Evolutionary conservation across 2,329 filamentous ascomycete genomes (phyloP).

Genomic region (Ophiosphaerella herpotricha): DNA sequence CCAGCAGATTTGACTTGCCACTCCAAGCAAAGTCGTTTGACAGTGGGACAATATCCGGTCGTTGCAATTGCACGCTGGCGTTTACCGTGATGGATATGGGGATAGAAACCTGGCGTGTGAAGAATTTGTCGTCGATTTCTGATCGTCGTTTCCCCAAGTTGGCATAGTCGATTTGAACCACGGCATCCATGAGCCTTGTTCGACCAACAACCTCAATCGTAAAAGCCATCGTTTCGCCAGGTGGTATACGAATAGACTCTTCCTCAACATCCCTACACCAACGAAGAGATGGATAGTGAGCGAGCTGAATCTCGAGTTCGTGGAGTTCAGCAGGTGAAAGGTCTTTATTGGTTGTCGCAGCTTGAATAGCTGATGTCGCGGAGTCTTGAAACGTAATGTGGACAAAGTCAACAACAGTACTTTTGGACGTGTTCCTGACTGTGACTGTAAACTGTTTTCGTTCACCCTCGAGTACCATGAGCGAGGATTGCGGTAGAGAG

Average conservation of each 20-base stretch:
- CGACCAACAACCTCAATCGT: conserved; percentile 86
- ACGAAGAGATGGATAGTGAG: conserved; percentile 67
- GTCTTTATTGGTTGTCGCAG: conserved; percentile 75
- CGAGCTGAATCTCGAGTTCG: conserved; percentile 80
- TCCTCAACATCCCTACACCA: conserved; percentile 56
- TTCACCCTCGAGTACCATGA: conserved; percentile 95
- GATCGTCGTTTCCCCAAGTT: conserved; percentile 72
- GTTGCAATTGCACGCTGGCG: conserved; percentile 79
- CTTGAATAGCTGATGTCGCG: conserved; percentile 75
- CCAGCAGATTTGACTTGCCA: no score
- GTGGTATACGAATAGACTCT: conserved; percentile 61
- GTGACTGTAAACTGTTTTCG: conserved; percentile 76
- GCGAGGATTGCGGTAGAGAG: conserved; percentile 78
- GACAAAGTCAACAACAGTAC: conserved; percentile 78
- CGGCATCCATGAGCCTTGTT: conserved; percentile 77
- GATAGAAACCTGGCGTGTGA: conserved; percentile 80
- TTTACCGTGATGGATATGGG: conserved; percentile 90
- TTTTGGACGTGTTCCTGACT: conserved; percentile 72
- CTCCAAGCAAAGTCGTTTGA: conserved; percentile 64
- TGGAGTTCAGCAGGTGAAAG: conserved; percentile 79
- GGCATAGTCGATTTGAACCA: conserved; percentile 85
- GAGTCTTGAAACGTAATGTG: conserved; percentile 90
- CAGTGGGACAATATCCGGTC: conserved; percentile 79
- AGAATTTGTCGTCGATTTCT: conserved; percentile 73
- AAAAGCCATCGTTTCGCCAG: conserved; percentile 71